Conservation (phyloP, 148 eudicot genomes). For the Gaultheria prostrata region DNA sequence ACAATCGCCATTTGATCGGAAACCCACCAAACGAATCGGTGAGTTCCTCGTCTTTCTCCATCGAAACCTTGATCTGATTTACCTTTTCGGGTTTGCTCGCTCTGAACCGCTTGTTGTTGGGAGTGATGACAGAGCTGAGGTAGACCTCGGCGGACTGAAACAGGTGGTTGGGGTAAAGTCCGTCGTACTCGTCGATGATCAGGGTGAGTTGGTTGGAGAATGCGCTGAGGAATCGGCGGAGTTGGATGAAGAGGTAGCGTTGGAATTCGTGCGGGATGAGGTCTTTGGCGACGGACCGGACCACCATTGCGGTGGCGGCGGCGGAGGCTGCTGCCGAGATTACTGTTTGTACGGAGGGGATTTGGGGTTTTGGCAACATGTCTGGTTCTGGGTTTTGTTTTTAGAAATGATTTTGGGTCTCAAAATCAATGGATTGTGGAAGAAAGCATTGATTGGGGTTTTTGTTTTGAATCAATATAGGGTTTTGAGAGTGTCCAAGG, state of each 20-base stretch:
- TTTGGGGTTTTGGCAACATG: constrained; percentile 14
- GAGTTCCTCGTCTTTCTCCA: constrained; percentile 25
- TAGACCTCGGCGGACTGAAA: constrained; percentile 23
- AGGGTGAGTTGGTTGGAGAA: constrained; percentile 24
- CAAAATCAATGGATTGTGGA: too few species aligned
- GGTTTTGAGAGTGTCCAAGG: too few species aligned
- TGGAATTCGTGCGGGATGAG: constrained; percentile 15
- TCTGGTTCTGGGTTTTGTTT: background rate
- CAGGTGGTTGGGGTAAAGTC: constrained; percentile 20
- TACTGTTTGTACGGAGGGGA: constrained; percentile 21
- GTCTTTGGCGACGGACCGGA: constrained; percentile 22
- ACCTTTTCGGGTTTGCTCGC: constrained; percentile 13
- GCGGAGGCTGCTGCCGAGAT: constrained; percentile 29
- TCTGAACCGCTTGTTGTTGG: constrained; percentile 14
- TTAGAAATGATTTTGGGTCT: too few species aligned
- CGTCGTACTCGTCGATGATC: constrained; percentile 26
- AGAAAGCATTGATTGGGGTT: too few species aligned
- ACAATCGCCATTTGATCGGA: constrained; percentile 23
- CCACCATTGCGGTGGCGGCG: constrained; percentile 30
- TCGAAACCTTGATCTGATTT: constrained; percentile 15
- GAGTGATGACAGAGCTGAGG: constrained; percentile 13
- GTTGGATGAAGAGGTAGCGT: background rate
- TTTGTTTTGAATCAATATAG: too few species aligned
- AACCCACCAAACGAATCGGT: constrained; percentile 20
- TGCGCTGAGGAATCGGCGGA: background rate